Percentiles rank a stretch among this genome's conserved stretches.
These are phyloP conservation scores for Castanea sativa DNA, from an alignment of 306 rosid genomes.

Conservation along the genomic window DNA sequence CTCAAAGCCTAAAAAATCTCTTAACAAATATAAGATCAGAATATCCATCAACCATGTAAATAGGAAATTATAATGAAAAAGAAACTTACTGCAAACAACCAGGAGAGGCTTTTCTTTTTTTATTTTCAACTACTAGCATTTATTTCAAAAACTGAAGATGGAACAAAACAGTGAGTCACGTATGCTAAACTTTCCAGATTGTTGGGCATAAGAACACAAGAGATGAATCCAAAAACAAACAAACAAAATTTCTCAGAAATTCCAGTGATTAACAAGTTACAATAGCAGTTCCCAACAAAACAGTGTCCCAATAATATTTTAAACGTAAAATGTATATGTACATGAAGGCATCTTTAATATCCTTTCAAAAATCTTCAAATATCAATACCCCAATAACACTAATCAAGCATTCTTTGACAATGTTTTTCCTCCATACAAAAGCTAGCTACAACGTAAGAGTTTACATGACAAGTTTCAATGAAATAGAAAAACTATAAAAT, in stretches of 20 bases:
- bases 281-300: not conserved
- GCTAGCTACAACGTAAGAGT: not conserved
- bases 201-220: not conserved
- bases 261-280: not conserved
- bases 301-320: not conserved
- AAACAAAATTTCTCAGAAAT: not conserved
- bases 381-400: not conserved
- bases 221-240: not conserved
- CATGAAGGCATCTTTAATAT: not conserved
- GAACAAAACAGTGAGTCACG: not conserved
- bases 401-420: not conserved
- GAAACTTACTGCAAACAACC: not conserved
- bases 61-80: not conserved
- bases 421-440: not conserved
- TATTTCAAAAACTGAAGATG: not conserved
- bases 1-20: not conserved
- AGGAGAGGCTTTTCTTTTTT: not conserved
- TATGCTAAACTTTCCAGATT: not conserved
- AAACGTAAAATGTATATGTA: not conserved
- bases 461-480: not conserved
- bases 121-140: not conserved
- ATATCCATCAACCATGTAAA: not conserved
- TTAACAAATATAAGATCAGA: not conserved
- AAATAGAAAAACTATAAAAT: conserved; percentile 1
- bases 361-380: not conserved